A percentile compares a stretch with the other conserved stretches of the same genome.
These are phyloP conservation scores for Tolypocladium ovalisporum DNA, from an alignment of 2,329 filamentous ascomycete species.

Conservation along the genomic window DNA sequence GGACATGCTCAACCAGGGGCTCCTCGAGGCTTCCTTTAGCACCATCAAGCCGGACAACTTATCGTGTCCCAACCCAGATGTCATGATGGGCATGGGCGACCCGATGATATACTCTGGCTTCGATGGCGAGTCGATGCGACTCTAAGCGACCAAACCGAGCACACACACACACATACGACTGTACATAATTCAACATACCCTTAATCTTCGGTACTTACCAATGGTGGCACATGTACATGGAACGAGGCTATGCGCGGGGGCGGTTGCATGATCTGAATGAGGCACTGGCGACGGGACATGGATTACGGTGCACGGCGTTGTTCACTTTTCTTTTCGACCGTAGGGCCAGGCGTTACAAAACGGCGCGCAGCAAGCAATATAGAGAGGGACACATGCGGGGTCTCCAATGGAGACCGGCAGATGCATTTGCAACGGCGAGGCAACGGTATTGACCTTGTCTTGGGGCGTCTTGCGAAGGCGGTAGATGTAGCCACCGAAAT, in stretches of 20 bases:
- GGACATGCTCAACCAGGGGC: constrained; percentile 35
- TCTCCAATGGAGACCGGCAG: background rate
- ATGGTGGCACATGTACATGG: background rate
- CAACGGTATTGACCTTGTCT: background rate
- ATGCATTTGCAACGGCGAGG: background rate
- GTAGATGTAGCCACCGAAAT: background rate
- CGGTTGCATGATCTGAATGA: background rate
- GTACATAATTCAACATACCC: background rate
- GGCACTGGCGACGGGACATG: background rate
- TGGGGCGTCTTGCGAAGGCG: background rate
- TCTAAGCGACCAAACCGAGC: constrained; percentile 15
- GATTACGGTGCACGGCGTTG: background rate
- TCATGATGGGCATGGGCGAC: constrained; percentile 46
- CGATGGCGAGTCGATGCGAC: constrained; percentile 31
- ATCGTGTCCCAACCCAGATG: constrained; percentile 39
- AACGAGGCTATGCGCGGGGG: background rate
- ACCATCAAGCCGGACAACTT: constrained; percentile 46
- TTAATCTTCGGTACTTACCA: background rate
- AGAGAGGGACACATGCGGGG: background rate
- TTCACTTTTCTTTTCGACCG: background rate
- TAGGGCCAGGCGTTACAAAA: background rate
- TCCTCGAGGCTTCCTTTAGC: constrained; percentile 41
- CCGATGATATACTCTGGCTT: constrained; percentile 48
- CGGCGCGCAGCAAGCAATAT: background rate
- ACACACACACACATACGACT: background rate